These are phyloP conservation scores for Aspergillus sp. DNA, from an alignment of 2,329 filamentous ascomycete species.

Conservation along the genomic window DNA sequence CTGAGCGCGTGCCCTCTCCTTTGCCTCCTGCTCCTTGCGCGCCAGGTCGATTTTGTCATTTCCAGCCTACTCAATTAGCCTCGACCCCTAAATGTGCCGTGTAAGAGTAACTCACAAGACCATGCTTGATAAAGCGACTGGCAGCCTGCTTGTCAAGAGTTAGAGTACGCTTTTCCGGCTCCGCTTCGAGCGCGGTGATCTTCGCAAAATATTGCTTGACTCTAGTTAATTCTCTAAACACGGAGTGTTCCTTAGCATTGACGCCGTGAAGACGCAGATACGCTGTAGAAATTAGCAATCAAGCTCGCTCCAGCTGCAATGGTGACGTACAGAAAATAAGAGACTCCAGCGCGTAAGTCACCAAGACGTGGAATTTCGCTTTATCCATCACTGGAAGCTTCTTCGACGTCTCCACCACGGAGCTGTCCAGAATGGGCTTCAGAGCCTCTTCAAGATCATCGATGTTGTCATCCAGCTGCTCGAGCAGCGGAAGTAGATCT, in stretches of 20 bases:
- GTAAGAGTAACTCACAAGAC: slow-evolving; percentile 60
- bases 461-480: slow-evolving; percentile 74
- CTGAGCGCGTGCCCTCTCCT: slow-evolving; percentile 53
- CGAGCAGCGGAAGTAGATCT: slow-evolving; percentile 67
- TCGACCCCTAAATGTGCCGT: background rate
- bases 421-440: slow-evolving; percentile 67
- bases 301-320: slow-evolving; percentile 8
- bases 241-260: slow-evolving; percentile 78
- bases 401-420: slow-evolving; percentile 67
- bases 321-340: slow-evolving; percentile 72
- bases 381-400: slow-evolving; percentile 91
- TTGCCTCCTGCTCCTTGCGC: slow-evolving; percentile 52
- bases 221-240: slow-evolving; percentile 82
- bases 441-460: slow-evolving; percentile 76
- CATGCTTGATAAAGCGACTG: slow-evolving; percentile 77
- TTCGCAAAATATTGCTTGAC: slow-evolving; percentile 92
- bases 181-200: slow-evolving; percentile 74
- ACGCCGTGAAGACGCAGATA: slow-evolving; percentile 76
- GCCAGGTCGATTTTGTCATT: slow-evolving; percentile 56
- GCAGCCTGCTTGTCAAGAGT: slow-evolving; percentile 74
- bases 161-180: slow-evolving; percentile 59
- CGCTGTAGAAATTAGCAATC: slow-evolving; percentile 48
- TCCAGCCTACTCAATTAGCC: slow-evolving; percentile 40
- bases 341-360: slow-evolving; percentile 87
- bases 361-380: slow-evolving; percentile 87